These are phyloP conservation scores for Kwoniella dejecticola DNA, from an alignment of 768 basidiomycete genomes.

Conservation along the genomic window DNA sequence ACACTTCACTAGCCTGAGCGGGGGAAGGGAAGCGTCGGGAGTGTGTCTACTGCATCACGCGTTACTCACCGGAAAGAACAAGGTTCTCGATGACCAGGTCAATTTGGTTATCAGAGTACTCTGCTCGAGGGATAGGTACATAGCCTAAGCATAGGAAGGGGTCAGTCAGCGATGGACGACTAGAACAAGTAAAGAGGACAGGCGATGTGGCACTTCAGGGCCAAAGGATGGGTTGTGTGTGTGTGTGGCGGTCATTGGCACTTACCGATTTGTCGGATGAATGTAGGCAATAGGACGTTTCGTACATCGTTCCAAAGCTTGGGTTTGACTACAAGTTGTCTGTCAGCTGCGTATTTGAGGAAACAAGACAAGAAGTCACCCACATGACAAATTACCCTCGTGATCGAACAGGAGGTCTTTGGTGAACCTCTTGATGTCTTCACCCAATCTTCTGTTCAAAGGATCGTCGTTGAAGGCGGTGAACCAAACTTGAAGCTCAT, in stretches of 20 bases:
- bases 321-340: no score
- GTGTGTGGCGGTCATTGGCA: not conserved
- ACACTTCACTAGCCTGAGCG: no score
- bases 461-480: constrained; percentile 81
- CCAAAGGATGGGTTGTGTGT: not conserved
- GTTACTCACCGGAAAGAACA: constrained; percentile 57
- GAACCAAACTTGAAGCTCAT: constrained; percentile 75
- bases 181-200: not conserved
- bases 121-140: constrained; percentile 87
- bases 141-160: constrained; percentile 21
- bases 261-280: constrained; percentile 68
- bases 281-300: constrained; percentile 73
- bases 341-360: no score
- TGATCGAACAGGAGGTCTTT: constrained; percentile 68
- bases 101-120: constrained; percentile 82
- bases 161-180: not conserved
- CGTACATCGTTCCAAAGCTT: constrained; percentile 84
- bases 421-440: constrained; percentile 74
- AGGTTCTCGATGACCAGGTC: constrained; percentile 94
- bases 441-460: constrained; percentile 74
- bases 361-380: no score
- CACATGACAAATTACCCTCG: constrained; percentile 80
- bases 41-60: no score
- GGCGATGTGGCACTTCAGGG: not conserved
- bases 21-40: no score